These are phyloP conservation scores for Piromyces sp. DNA, from an alignment of 192 early-diverging fungal species.

Conservation along the genomic window DNA sequence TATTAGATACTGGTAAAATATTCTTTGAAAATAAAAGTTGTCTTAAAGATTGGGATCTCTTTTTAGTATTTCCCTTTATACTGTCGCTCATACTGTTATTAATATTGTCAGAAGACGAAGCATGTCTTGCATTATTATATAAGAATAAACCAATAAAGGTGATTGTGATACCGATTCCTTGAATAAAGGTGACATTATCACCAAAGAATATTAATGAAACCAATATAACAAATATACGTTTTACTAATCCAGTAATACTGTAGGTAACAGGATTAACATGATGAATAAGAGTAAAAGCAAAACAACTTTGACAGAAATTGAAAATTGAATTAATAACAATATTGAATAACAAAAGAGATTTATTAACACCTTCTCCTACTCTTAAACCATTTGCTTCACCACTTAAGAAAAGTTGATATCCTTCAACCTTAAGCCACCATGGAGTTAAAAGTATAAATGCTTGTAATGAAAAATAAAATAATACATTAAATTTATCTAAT, in stretches of 20 bases:
- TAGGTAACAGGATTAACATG: constrained; percentile 72
- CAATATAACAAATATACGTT: constrained; percentile 80
- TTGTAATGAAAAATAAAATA: constrained; percentile 62
- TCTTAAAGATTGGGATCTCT: background rate
- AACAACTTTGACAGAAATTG: constrained; percentile 64
- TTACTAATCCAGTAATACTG: constrained; percentile 65
- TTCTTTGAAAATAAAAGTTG: background rate
- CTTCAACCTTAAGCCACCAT: background rate
- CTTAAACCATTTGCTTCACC: background rate
- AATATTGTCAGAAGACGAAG: no score
- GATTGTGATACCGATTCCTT: constrained; percentile 54
- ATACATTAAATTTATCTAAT: constrained; percentile 72
- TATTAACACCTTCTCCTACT: background rate
- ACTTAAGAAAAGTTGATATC: background rate
- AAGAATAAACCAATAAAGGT: constrained; percentile 71
- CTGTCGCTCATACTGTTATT: constrained; percentile 21
- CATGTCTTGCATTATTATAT: constrained; percentile 59
- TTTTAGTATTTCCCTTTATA: no score
- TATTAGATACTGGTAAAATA: background rate
- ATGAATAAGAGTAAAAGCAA: constrained; percentile 62
- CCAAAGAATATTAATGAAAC: constrained; percentile 67
- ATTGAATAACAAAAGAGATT: background rate
- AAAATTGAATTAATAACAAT: constrained; percentile 61
- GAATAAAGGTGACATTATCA: constrained; percentile 44
- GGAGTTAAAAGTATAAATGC: constrained; percentile 51